Evolutionary conservation across 2,329 filamentous ascomycete genomes (phyloP), one percentile per base, ranked within the genome.

Genomic region (Epichloe scottii): DNA sequence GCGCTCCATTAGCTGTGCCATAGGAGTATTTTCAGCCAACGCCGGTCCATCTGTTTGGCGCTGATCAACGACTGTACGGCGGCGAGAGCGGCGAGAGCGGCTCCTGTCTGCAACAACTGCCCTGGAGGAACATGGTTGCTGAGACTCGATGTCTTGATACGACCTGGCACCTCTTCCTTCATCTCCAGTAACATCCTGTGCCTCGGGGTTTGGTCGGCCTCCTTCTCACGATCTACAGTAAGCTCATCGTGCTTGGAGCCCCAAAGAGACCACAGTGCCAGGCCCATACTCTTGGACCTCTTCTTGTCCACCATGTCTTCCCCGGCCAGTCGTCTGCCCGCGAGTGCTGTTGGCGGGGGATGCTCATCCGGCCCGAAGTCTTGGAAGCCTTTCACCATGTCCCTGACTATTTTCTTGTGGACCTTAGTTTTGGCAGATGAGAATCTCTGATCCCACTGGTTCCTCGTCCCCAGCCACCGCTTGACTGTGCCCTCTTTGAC

Each of bases 231-330:
- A 45, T 73, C 70, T 3, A 94, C 75, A 0, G 85, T 86, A 55
- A 75, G 75, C 65, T 91, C 79, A 62, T 97, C 93, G 62, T 96
- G 89, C 63, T 87, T 94, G 44, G 85, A 90, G 14, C 88, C 89
- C 86, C 89, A 94, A 1, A 84, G 73, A 47, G 82, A 86, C 91
- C 91, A 97, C 56, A 96, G 70, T 2, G 83, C 80, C 65, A 96
- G 72, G 7, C 85, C 87, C 67, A 85, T 79, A 56, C 86, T 89
- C 73, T 79, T 83, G 57, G 68, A 75, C 66, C 74, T 81, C 62
- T 76, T 76, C 58, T 73, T 73, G 55, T 63, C 60, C 1, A 58
- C 55, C n/a, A 62, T 37, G 15, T 76, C 73, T n/a, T 72, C 56
- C 38, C 60, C 59, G 35, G 64, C 69, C 55, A 73, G 75, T 53